Base-by-base conservation (phyloP, 1,284 basidiomycete species). In the Coniophora puteana region DNA sequence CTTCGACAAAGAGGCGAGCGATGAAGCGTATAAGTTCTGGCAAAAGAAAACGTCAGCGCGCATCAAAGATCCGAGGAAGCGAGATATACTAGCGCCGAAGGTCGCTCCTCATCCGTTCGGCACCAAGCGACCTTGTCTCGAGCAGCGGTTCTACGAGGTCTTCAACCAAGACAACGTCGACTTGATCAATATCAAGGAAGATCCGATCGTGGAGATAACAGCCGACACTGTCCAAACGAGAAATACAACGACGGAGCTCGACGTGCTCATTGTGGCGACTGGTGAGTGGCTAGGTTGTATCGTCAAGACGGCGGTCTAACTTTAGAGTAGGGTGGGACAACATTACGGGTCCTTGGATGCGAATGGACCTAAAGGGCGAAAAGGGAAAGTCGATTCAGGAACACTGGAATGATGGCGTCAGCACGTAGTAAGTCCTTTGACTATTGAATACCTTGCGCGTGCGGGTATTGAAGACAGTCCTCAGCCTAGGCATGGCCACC, bases 21-120 rank as follows among this genome's bases (percentile, higher is more conserved):
- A n/a, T n/a, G n/a, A n/a, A 31, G 47, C 46, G 10, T 59, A 59
- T 30, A 37, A 35, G 10, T 57, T 57, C 32, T 59, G 57, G 57
- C 49, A 51, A 39, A 49, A 52, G 28, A 59, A 50, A 25, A 52
- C 54, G 7, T 40, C 41, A 13, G 50, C 41, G 26, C 46, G 57
- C 13, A 31, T 59, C 11, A 46, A 40, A 10, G 50, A 53, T 26
- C 45, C 47, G 12, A 48, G 48, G 38, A 48, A 56, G 50, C 45
- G 51, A 43, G 51, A 53, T 17, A 56, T 53, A 17, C 51, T 59
- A 5, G 55, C 55, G 7, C 57, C 55, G 7, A 48, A 44, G 26
- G 27, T 46, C 7, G 30, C 51, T 10, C 55, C 52, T 13, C 53
- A 57, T 41, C 55, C 55, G 7, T 55, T 57, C 33, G 53, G 53